These are phyloP conservation scores for Theileria parva DNA, from an alignment of 169 alveolate genomes.

Conservation along the genomic window DNA sequence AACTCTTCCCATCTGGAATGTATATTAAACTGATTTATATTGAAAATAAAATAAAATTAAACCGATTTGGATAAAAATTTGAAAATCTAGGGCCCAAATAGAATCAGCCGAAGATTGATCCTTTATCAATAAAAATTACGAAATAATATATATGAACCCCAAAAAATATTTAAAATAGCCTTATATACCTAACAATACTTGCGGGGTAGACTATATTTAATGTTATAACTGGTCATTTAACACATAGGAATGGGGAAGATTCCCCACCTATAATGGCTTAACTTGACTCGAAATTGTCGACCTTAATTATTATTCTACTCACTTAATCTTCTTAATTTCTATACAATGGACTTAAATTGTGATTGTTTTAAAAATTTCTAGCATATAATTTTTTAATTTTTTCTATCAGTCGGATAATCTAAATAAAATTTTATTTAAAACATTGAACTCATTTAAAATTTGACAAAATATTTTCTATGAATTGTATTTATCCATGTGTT, in stretches of 20 bases:
- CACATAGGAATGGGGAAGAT: slow-evolving; percentile 12
- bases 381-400: too few species aligned
- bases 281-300: background rate
- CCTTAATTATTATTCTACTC: background rate
- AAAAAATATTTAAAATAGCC: background rate
- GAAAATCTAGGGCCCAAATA: background rate
- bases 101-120: background rate
- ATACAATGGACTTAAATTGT: background rate
- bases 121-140: background rate
- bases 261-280: slow-evolving; percentile 5
- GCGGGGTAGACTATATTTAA: background rate
- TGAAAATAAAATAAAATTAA: background rate
- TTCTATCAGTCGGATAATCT: too few species aligned
- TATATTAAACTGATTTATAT: background rate
- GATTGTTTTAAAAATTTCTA: too few species aligned
- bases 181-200: too few species aligned
- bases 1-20: slow-evolving; percentile 57
- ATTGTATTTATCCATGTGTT: background rate
- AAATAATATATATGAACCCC: background rate
- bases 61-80: background rate
- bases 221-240: background rate
- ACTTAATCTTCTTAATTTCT: background rate
- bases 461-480: too few species aligned
- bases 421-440: too few species aligned
- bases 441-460: too few species aligned